phyloP scores from a whole-genome alignment of 441 rosid species.

The Adansonia grandidieri region DNA sequence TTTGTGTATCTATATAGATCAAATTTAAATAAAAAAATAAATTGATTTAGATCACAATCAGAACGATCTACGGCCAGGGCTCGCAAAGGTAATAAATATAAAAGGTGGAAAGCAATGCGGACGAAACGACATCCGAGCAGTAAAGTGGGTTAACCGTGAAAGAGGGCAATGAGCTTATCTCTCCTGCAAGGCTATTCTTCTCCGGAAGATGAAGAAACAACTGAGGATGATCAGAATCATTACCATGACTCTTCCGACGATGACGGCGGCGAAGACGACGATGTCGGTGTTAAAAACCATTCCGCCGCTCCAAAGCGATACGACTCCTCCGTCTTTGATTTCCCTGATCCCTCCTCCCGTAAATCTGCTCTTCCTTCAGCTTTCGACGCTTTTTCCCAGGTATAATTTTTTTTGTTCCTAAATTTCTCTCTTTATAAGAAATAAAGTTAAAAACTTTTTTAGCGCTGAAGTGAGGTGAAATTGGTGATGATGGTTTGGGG shows the following conservation, averaged over 20 bases:
- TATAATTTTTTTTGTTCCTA: conserved; percentile 22
- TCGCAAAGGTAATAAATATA: not conserved
- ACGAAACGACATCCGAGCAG: not conserved
- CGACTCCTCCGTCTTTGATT: conserved; percentile 51
- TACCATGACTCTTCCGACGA: conserved; percentile 42
- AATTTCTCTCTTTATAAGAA: not conserved
- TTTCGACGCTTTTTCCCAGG: conserved; percentile 77
- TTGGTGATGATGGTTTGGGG: not conserved
- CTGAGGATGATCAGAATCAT: conserved; percentile 31
- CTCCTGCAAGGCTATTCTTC: conserved; percentile 89
- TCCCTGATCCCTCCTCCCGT: conserved; percentile 40
- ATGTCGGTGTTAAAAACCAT: conserved; percentile 33
- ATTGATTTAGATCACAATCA: no score
- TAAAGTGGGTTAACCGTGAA: no score
- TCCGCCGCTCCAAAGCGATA: conserved; percentile 38
- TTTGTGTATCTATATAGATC: no score
- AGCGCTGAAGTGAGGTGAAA: conserved; percentile 10
- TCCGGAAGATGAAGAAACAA: conserved; percentile 65
- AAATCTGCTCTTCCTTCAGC: conserved; percentile 59
- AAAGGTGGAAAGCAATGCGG: not conserved
- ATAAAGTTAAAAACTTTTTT: not conserved
- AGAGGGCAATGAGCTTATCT: conserved; percentile 64
- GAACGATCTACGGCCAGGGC: no score
- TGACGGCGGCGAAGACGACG: conserved; percentile 50
- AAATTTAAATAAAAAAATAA: no score